Evolutionary conservation across 768 basidiomycete genomes (phyloP).

Genomic region (Lyophyllum shimeji): DNA sequence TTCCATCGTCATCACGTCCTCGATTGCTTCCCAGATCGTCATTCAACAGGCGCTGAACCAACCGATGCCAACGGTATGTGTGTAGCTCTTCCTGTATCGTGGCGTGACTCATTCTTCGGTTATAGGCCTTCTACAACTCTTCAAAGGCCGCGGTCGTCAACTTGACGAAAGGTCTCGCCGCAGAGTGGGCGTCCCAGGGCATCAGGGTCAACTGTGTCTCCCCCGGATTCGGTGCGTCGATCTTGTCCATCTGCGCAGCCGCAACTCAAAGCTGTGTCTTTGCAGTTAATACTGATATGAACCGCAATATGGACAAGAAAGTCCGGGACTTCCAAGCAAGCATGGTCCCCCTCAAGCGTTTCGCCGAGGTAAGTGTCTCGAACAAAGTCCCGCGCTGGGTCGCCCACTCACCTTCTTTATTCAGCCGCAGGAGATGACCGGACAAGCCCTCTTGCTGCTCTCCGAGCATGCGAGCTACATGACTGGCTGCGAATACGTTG

Average conservation of each 20-base stretch:
- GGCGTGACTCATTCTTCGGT: no score
- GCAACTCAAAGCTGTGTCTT: no score
- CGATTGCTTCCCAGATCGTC: conserved; percentile 68
- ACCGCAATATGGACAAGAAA: conserved; percentile 46
- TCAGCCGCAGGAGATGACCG: conserved; percentile 59
- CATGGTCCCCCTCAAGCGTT: conserved; percentile 52
- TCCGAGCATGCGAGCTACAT: conserved; percentile 52
- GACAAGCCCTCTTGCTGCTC: conserved; percentile 53
- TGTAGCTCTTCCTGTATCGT: neutral
- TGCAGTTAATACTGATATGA: conserved; percentile 64
- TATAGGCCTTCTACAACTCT: conserved; percentile 54
- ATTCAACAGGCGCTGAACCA: conserved; percentile 45
- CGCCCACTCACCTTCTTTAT: neutral
- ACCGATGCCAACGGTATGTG: conserved; percentile 30
- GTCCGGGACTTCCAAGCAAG: conserved; percentile 50
- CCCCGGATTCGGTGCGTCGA: conserved; percentile 57
- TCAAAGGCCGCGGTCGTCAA: conserved; percentile 67
- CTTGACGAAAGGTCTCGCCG: conserved; percentile 55
- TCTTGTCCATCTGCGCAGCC: neutral
- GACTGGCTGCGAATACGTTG: conserved; percentile 56
- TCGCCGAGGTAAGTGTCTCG: conserved; percentile 46
- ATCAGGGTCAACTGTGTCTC: conserved; percentile 64
- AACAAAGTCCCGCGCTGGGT: neutral
- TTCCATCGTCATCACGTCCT: conserved; percentile 64
- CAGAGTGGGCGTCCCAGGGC: conserved; percentile 54